Base-by-base conservation (phyloP, 176 grass and related monocot species). In the Bolboschoenus planiculmis region DNA sequence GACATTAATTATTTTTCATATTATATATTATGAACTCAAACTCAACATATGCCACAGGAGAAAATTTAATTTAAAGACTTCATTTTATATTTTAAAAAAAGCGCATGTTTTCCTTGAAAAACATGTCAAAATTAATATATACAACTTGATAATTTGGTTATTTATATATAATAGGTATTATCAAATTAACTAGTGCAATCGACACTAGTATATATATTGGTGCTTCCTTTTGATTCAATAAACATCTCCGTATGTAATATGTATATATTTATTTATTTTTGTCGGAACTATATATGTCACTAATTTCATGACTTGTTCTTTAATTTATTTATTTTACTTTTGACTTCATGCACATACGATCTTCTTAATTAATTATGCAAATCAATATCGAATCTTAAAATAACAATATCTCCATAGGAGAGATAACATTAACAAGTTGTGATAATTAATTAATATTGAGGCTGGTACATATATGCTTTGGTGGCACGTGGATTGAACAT, bases 401-500 rank as follows among this genome's bases (percentile, higher is more conserved):
- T 73, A 14, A 46, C 26, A 16, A 47, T 47, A 26, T 74, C 3
- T 46, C 35, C 9, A 47, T 27, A 74, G 4, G 10, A 3, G 11
- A 26, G 40, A 48, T 74, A 74, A 5, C 40, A 74, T 27, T 13
- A 27, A 73, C 0, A 7, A 73, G 0, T 40, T 10, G 15, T 15
- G 13, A 73, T 47, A 47, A n/a, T n/a, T n/a, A n/a, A n/a, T n/a
- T n/a, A n/a, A 26, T 27, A 29, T 26, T 26, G 68, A 47, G 39
- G 23, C 21, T 73, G n/a, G n/a, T n/a, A n/a, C n/a, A n/a, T n/a
- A 13, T 40, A 73, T 44, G 68, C 10, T 79, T 79, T 36, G 31
- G 54, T 79, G 47, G 27, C 76, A 79, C 76, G 76, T 79, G 76
- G 48, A 56, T 37, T 79, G 27, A 35, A 57, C 36, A 79, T 37